A percentile compares a stretch with the other conserved stretches of the same genome.
Conservation (phyloP, 306 rosid species). For the Cucumis melo region DNA sequence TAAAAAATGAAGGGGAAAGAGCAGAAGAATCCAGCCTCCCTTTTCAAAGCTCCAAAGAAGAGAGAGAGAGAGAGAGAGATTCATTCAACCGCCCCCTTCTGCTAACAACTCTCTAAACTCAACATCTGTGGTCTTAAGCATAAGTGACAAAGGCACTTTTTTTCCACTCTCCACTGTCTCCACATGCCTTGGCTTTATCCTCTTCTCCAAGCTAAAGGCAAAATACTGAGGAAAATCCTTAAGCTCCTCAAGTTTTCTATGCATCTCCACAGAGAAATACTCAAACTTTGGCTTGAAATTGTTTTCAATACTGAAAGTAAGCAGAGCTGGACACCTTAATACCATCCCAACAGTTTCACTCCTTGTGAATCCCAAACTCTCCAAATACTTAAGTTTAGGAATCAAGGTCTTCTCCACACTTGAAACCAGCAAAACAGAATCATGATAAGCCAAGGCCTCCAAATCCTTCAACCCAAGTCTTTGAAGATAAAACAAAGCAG, state of each 20-base stretch:
- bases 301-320: conserved; percentile 78
- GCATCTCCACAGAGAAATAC: conserved; percentile 48
- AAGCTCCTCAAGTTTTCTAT: conserved; percentile 42
- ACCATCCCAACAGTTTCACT: conserved; percentile 48
- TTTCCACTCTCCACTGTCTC: conserved; percentile 39
- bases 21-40: not conserved
- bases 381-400: conserved; percentile 55
- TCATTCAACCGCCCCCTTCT: conserved; percentile 6
- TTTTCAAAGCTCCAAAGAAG: not conserved
- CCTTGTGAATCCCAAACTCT: conserved; percentile 40
- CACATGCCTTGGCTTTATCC: conserved; percentile 73
- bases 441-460: conserved; percentile 51
- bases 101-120: conserved; percentile 45
- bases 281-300: conserved; percentile 69
- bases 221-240: conserved; percentile 80
- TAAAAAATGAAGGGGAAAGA: not conserved
- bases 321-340: conserved; percentile 58
- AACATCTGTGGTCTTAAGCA: conserved; percentile 73
- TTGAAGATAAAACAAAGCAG: conserved; percentile 50
- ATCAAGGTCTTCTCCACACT: conserved; percentile 58
- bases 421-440: conserved; percentile 64
- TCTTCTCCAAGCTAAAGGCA: conserved; percentile 77
- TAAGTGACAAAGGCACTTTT: conserved; percentile 39
- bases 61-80: not conserved
- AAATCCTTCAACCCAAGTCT: conserved; percentile 64